Percentiles rank a stretch among this genome's conserved stretches.
These are phyloP conservation scores for Onygena corvina DNA, from an alignment of 2,329 filamentous ascomycete species.

Conservation along the genomic window DNA sequence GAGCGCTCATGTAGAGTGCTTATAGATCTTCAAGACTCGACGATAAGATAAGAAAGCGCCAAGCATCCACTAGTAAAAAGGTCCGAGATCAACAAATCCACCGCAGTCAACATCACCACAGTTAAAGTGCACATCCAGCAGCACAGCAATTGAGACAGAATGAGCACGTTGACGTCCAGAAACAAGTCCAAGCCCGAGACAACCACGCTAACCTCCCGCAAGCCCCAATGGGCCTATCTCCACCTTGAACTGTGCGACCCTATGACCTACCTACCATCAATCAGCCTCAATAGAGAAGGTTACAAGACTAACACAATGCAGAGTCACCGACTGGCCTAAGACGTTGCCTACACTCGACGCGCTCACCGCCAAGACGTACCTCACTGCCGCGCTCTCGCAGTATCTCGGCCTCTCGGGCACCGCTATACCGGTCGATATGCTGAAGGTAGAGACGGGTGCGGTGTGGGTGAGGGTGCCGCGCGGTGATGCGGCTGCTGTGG, in stretches of 20 bases:
- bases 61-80: no score
- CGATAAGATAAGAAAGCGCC: no score
- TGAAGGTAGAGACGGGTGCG: conserved; percentile 25
- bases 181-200: neutral
- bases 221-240: conserved; percentile 35
- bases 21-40: no score
- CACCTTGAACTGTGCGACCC: conserved; percentile 31
- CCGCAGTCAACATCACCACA: no score
- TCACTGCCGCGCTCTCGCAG: conserved; percentile 36
- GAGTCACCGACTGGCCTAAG: conserved; percentile 1
- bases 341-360: conserved; percentile 27
- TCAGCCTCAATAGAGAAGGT: neutral
- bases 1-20: no score
- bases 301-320: no score
- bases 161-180: neutral
- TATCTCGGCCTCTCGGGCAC: conserved; percentile 38
- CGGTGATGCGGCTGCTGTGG: conserved; percentile 34
- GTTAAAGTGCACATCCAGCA: neutral
- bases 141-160: neutral
- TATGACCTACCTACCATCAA: neutral
- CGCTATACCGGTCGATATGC: conserved; percentile 37
- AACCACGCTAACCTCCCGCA: conserved; percentile 29
- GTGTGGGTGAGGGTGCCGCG: conserved; percentile 37
- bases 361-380: conserved; percentile 37
- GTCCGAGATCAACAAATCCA: no score